These are phyloP conservation scores for Suillus brevipes DNA, from an alignment of 768 basidiomycete genomes.

Conservation along the genomic window DNA sequence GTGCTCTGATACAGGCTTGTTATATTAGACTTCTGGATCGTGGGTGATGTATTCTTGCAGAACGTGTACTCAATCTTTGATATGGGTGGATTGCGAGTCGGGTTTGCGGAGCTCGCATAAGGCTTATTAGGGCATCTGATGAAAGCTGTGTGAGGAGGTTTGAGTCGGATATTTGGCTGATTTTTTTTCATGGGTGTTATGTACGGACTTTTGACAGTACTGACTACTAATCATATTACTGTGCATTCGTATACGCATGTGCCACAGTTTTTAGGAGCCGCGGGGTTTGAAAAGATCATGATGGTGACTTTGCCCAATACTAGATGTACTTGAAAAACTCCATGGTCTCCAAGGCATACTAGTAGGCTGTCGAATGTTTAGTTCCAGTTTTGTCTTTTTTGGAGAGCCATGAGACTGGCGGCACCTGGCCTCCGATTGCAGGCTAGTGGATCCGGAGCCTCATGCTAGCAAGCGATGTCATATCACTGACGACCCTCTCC, in stretches of 20 bases:
- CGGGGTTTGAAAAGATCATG: neutral
- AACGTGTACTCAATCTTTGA: conserved; percentile 36
- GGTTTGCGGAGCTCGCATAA: conserved; percentile 40
- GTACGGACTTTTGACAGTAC: neutral
- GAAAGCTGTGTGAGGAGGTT: neutral
- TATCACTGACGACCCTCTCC: too few species aligned
- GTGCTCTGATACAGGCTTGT: neutral
- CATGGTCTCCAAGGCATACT: neutral
- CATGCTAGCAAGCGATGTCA: neutral
- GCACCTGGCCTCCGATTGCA: neutral
- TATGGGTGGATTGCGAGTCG: conserved; percentile 34
- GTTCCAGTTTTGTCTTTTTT: neutral
- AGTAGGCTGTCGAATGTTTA: neutral
- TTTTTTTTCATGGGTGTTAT: neutral
- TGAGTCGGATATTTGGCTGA: neutral
- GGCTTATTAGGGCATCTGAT: neutral
- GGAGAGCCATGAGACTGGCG: neutral
- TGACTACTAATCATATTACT: neutral
- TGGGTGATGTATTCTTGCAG: conserved; percentile 37
- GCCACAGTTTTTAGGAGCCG: neutral
- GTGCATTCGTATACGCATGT: neutral
- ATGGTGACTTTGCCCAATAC: too few species aligned
- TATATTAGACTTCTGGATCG: conserved; percentile 30
- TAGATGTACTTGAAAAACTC: neutral
- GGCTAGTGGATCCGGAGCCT: neutral